A percentile compares a stretch with the other conserved stretches of the same genome.
Conservation (phyloP, 2,329 filamentous ascomycete species). For the Penicillium sp. region DNA sequence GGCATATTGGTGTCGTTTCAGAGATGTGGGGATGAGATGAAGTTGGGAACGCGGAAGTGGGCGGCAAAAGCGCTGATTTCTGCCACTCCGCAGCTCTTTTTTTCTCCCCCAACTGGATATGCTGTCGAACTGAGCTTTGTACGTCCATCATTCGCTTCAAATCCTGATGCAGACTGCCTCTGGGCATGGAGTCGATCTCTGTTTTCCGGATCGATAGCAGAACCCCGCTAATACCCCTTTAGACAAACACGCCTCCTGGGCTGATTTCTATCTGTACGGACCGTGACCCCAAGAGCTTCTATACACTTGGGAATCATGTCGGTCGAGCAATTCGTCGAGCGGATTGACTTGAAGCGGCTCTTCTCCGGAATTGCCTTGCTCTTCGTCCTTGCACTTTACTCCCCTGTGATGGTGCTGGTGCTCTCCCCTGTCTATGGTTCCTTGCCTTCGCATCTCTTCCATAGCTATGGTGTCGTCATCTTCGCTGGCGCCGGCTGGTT, state of each 20-base stretch:
- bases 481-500: slow-evolving; percentile 74
- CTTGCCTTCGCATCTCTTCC: slow-evolving; percentile 74
- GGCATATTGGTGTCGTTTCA: slow-evolving; percentile 37
- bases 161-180: not conserved
- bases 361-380: slow-evolving; percentile 40
- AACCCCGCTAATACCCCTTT: slow-evolving; percentile 11
- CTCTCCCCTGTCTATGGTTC: slow-evolving; percentile 88
- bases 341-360: slow-evolving; percentile 33
- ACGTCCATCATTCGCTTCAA: slow-evolving; percentile 16
- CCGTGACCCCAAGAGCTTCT: slow-evolving; percentile 6
- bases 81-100: slow-evolving; percentile 24
- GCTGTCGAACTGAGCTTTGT: slow-evolving; percentile 23
- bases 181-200: not conserved
- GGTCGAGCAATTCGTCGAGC: slow-evolving; percentile 30
- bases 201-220: not conserved
- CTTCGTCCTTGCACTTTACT: slow-evolving; percentile 45
- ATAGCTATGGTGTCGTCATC: slow-evolving; percentile 67
- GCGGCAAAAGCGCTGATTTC: slow-evolving; percentile 33
- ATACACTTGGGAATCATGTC: slow-evolving; percentile 32
- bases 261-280: slow-evolving; percentile 11
- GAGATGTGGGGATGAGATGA: slow-evolving; percentile 20
- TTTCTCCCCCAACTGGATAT: slow-evolving; percentile 19
- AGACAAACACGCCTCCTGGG: slow-evolving; percentile 11
- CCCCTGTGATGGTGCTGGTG: slow-evolving; percentile 61
- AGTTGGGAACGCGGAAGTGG: slow-evolving; percentile 32